These are phyloP conservation scores for Lathyrus sativus DNA, from an alignment of 306 rosid genomes.

Conservation along the genomic window DNA sequence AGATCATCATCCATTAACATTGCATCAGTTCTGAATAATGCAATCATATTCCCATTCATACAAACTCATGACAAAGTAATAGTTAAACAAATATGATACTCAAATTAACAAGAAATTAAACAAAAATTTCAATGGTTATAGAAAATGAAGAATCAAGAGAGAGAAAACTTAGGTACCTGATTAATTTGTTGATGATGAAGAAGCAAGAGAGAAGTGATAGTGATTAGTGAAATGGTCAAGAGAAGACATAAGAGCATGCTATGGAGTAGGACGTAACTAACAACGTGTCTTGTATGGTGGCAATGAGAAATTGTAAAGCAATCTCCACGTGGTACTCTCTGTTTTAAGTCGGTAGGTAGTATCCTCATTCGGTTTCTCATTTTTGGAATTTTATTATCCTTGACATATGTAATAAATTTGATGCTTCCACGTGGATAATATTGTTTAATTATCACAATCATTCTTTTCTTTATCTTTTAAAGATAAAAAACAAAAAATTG, in stretches of 20 bases:
- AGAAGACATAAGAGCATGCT: not conserved
- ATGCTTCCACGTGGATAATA: slow-evolving; percentile 24
- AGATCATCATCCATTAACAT: not conserved
- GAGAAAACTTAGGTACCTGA: not conserved
- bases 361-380: not conserved
- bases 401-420: slow-evolving; percentile 4
- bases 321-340: slow-evolving; percentile 26
- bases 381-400: not conserved
- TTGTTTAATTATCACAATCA: not conserved
- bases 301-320: slow-evolving; percentile 19
- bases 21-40: not conserved
- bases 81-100: not conserved
- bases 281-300: slow-evolving; percentile 23
- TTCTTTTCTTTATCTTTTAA: too few relatives aligned
- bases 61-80: not conserved
- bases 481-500: too few relatives aligned
- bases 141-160: not conserved
- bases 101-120: not conserved
- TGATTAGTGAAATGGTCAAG: not conserved
- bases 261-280: not conserved
- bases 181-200: not conserved
- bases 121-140: not conserved
- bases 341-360: not conserved
- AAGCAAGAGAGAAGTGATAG: slow-evolving; percentile 24
- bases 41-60: not conserved